phyloP scores from a whole-genome alignment of 306 rosid species.

The Boehmeria nivea region DNA sequence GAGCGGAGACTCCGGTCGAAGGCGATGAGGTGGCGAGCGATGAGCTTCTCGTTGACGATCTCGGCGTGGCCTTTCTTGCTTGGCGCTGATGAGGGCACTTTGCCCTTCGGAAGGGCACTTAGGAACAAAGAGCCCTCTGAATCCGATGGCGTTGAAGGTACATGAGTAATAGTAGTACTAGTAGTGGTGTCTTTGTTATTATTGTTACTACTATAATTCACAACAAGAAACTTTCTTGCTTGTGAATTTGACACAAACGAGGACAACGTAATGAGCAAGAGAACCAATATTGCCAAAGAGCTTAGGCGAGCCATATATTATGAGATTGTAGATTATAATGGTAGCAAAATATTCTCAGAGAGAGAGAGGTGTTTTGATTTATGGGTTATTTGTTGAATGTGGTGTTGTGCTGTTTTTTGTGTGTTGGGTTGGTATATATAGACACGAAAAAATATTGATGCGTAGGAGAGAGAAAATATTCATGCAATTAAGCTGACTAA shows the following conservation, averaged over 20 bases:
- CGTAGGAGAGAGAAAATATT: neutral
- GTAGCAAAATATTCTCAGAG: neutral
- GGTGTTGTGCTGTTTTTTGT: neutral
- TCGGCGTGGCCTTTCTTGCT: constrained; percentile 61
- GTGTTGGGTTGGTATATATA: neutral
- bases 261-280: constrained; percentile 27
- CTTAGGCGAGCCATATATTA: constrained; percentile 41
- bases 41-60: constrained; percentile 53
- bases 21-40: constrained; percentile 51
- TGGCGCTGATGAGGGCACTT: constrained; percentile 61
- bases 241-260: constrained; percentile 30
- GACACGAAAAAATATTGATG: neutral
- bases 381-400: neutral
- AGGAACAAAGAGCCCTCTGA: constrained; percentile 37
- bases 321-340: too few species aligned
- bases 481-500: too few species aligned
- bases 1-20: constrained; percentile 43
- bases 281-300: constrained; percentile 24
- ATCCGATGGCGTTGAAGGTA: neutral
- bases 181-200: neutral
- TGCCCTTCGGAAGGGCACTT: constrained; percentile 73
- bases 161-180: neutral
- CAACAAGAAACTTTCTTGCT: constrained; percentile 44
- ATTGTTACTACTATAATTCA: neutral
- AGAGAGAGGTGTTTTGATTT: neutral